Percentiles rank a stretch among this genome's conserved stretches.
Conservation (phyloP, 768 basidiomycete species). For the Termitomyces sp. region DNA sequence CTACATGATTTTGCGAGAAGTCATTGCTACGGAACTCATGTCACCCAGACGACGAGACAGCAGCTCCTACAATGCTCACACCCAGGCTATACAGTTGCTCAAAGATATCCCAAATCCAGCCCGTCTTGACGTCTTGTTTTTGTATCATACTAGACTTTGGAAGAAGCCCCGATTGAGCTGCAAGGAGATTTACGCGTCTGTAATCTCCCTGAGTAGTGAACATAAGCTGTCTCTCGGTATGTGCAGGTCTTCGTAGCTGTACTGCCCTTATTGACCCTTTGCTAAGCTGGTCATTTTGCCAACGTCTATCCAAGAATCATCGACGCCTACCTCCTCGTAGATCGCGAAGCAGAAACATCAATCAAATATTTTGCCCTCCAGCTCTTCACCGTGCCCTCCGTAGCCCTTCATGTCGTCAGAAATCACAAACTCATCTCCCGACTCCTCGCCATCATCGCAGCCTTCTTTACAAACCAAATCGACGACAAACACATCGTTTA, state of each 20-base stretch:
- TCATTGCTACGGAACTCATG: conserved; percentile 67
- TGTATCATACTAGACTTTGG: conserved; percentile 84
- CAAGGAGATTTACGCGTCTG: conserved; percentile 77
- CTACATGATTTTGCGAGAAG: conserved; percentile 61
- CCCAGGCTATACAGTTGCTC: conserved; percentile 30
- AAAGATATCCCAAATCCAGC: conserved; percentile 48
- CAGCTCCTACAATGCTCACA: conserved; percentile 36
- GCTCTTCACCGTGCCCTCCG: conserved; percentile 87
- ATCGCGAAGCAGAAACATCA: conserved; percentile 92
- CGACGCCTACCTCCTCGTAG: conserved; percentile 87
- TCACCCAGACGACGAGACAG: conserved; percentile 52
- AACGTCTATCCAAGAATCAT: conserved; percentile 82
- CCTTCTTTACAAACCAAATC: conserved; percentile 93
- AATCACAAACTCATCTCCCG: conserved; percentile 70
- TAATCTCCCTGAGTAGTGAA: conserved; percentile 64
- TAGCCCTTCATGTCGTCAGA: conserved; percentile 73
- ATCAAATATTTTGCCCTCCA: conserved; percentile 93
- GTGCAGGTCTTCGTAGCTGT: conserved; percentile 18
- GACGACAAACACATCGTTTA: conserved; percentile 61
- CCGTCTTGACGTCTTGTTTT: conserved; percentile 68
- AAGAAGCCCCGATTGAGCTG: conserved; percentile 75
- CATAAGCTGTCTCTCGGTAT: conserved; percentile 78
- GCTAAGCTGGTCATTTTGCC: conserved; percentile 75
- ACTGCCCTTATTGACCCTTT: background rate
- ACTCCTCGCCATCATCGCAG: conserved; percentile 77